Conservation (phyloP, 2,329 filamentous ascomycete genomes). For the Neophaeococcomyces mojaviensis region DNA sequence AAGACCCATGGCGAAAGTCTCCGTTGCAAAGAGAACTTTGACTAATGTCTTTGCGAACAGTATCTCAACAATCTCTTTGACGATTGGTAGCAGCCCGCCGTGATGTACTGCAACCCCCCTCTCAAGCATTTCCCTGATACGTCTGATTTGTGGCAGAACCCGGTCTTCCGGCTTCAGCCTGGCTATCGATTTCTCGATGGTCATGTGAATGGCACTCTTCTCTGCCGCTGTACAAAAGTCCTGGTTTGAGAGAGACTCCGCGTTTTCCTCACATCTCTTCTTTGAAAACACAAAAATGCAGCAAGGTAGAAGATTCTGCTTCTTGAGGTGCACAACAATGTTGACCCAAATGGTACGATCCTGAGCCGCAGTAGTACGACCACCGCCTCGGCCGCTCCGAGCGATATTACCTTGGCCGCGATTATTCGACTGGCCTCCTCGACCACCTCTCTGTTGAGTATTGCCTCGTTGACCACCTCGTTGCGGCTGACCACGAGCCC, state of each 20-base stretch:
- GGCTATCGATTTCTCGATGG: constrained; percentile 88
- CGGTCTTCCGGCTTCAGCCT: constrained; percentile 86
- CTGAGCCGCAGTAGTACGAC: constrained; percentile 81
- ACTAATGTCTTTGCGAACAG: constrained; percentile 90
- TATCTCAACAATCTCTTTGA: constrained; percentile 96
- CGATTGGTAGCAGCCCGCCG: constrained; percentile 86
- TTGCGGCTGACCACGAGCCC: constrained; percentile 49
- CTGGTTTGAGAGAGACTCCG: constrained; percentile 86
- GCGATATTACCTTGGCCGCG: constrained; percentile 77
- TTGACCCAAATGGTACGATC: constrained; percentile 97
- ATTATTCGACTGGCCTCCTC: constrained; percentile 48
- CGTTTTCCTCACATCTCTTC: constrained; percentile 94
- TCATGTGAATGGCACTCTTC: constrained; percentile 97
- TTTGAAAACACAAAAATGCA: constrained; percentile 99
- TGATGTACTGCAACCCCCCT: constrained; percentile 94
- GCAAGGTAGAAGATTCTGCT: constrained; percentile 76
- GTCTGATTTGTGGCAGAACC: constrained; percentile 80
- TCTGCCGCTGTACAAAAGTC: constrained; percentile 90
- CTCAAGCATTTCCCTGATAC: constrained; percentile 74
- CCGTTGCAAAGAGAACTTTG: constrained; percentile 93
- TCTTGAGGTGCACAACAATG: constrained; percentile 82
- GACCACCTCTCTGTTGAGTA: constrained; percentile 46
- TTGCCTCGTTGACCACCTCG: constrained; percentile 45
- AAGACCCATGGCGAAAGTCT: constrained; percentile 97
- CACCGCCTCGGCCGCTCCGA: constrained; percentile 73